Evolutionary conservation across 2,329 filamentous ascomycete species (phyloP).

Genomic region (Periconia digitata): DNA sequence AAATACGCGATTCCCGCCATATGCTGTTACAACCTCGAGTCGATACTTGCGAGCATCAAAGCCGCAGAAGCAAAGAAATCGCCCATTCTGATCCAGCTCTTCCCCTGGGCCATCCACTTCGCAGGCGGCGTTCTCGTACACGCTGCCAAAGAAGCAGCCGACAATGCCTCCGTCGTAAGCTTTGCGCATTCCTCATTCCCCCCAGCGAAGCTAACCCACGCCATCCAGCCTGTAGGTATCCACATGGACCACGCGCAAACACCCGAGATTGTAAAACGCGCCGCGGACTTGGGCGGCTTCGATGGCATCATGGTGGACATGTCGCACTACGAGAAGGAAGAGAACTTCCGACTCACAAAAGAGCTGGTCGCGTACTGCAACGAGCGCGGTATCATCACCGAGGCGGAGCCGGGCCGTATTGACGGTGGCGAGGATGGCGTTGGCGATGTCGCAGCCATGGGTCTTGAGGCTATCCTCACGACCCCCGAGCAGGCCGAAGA

Average conservation of each 20-base stretch:
- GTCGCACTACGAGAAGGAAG: slow-evolving; percentile 70
- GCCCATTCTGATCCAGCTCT: slow-evolving; percentile 71
- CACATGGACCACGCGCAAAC: slow-evolving; percentile 70
- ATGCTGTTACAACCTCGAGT: slow-evolving; percentile 71
- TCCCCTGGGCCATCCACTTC: slow-evolving; percentile 73
- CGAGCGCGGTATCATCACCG: slow-evolving; percentile 65
- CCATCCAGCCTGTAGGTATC: slow-evolving; percentile 54
- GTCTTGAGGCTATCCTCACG: slow-evolving; percentile 63
- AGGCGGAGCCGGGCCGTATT: slow-evolving; percentile 72
- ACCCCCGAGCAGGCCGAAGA: slow-evolving; percentile 69
- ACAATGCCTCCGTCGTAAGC: slow-evolving; percentile 26
- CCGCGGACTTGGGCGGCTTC: slow-evolving; percentile 52
- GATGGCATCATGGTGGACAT: slow-evolving; percentile 62
- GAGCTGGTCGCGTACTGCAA: slow-evolving; percentile 67
- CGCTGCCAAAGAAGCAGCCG: slow-evolving; percentile 47
- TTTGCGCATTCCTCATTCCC: slow-evolving; percentile 6
- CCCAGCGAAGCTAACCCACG: neutral
- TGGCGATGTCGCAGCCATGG: slow-evolving; percentile 61
- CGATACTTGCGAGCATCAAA: slow-evolving; percentile 67
- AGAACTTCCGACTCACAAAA: slow-evolving; percentile 66
- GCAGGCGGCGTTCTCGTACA: slow-evolving; percentile 54
- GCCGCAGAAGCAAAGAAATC: slow-evolving; percentile 69
- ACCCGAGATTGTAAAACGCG: slow-evolving; percentile 61
- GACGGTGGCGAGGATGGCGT: slow-evolving; percentile 76
- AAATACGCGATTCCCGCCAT: slow-evolving; percentile 63